Base-by-base conservation (phyloP, 441 rosid species). In the Adansonia grandidieri region DNA sequence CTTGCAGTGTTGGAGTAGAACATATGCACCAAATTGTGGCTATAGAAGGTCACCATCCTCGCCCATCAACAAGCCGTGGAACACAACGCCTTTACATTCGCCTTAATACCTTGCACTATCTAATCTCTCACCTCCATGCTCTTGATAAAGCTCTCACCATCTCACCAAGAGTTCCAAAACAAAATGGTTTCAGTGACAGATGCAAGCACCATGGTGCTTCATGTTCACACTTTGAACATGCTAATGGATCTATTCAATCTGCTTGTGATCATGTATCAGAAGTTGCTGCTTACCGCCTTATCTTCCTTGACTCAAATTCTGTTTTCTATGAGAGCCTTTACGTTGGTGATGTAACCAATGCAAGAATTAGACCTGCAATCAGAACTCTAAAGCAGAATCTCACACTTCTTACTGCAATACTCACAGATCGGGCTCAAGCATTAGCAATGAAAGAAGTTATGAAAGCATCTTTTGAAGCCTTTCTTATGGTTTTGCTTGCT, bases 11-110 rank as follows among this genome's bases (percentile, higher is more conserved):
- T 7, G 50, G 64, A 15, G 5, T 74, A 1, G 88, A 89, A 76
- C 88, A 84, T 0, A 40, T 80, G 7, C 84, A 44, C 15, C 85
- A 79, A 48, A 73, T 79, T 2, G 65, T 71, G 1, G 0, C 14
- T 0, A 51, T 61, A 0, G 92, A 89, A 17, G 92, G 84, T 7
- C 94, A 89, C 74, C 89, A 87, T 84, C 93, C 97, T 17, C 89
- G 92, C 4, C 97, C 93, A 3, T 89, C 97, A 13, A 94, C 95
- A 1, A 94, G 98, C 62, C 94, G 98, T 0, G 96, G 97, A 11
- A 94, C 98, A 0, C 98, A 90, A 48, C 93, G 97, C 28, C 89
- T 94, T 5, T 94, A 92, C 80, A 89, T 96, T 51, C 92, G 96
- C 62, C 93, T 96, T 68, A 96, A 94, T 82, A 94, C 97, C 37